A percentile compares a stretch with the other conserved stretches of the same genome.
Evolutionary conservation across 2,329 filamentous ascomycete species (phyloP).

Genomic region (Fusarium cicatricum): DNA sequence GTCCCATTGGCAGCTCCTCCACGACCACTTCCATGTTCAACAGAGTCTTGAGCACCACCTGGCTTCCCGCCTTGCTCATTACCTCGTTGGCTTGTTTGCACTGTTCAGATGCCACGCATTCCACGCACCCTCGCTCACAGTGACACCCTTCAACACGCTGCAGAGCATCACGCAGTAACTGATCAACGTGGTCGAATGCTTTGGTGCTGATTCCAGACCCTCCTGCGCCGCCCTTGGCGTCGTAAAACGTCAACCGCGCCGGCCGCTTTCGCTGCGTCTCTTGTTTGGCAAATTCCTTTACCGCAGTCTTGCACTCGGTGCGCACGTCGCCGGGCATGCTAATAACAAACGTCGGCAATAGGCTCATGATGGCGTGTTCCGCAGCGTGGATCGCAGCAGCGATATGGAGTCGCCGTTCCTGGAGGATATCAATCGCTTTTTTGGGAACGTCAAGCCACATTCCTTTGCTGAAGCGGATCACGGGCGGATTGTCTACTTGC

Average conservation of each 20-base stretch:
- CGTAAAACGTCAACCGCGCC: conserved; percentile 91
- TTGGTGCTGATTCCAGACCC: conserved; percentile 90
- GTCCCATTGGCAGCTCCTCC: conserved; percentile 85
- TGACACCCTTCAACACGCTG: conserved; percentile 77
- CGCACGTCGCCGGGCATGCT: conserved; percentile 89
- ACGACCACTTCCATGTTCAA: conserved; percentile 82
- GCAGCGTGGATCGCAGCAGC: conserved; percentile 94
- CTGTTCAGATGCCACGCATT: conserved; percentile 85
- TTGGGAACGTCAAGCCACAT: conserved; percentile 96
- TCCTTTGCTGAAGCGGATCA: conserved; percentile 83
- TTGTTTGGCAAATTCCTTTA: conserved; percentile 83
- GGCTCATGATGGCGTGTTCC: conserved; percentile 85
- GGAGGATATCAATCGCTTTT: conserved; percentile 79
- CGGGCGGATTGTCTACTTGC: conserved; percentile 90
- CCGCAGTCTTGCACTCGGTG: conserved; percentile 89
- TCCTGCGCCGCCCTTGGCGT: conserved; percentile 85
- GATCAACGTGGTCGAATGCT: conserved; percentile 90
- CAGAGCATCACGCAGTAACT: conserved; percentile 78
- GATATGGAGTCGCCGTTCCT: conserved; percentile 75
- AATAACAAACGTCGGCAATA: conserved; percentile 92
- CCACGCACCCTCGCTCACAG: conserved; percentile 83
- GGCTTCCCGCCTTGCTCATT: conserved; percentile 90
- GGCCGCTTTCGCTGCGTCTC: conserved; percentile 81
- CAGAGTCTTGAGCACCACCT: conserved; percentile 80
- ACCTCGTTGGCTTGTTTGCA: conserved; percentile 90